Evolutionary conservation across 2,329 filamentous ascomycete genomes (phyloP).

Genomic region (Alternaria sp.): DNA sequence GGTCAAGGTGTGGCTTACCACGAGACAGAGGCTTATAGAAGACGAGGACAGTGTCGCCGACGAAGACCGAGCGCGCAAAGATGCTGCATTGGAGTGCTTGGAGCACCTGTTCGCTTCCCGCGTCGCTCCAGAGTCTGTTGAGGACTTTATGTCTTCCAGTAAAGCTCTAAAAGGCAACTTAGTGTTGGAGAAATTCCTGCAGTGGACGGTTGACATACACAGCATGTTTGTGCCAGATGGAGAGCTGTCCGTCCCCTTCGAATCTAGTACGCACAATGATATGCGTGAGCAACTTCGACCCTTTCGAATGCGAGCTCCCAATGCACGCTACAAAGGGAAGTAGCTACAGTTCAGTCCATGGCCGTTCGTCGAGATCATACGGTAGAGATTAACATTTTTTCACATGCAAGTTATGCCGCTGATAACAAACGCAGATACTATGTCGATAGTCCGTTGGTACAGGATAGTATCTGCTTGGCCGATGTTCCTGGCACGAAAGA

Average conservation of each 20-base stretch:
- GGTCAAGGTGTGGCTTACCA: constrained; percentile 8
- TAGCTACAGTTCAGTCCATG: constrained; percentile 28
- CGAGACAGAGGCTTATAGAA: constrained; percentile 4
- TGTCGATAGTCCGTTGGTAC: constrained; percentile 1
- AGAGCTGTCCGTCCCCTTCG: constrained; percentile 7
- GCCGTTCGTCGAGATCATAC: constrained; percentile 32
- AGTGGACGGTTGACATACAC: constrained; percentile 24
- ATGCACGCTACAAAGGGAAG: constrained; percentile 21
- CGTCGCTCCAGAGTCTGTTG: constrained; percentile 6
- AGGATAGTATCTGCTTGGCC: constrained; percentile 11
- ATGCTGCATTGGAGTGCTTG: constrained; percentile 12
- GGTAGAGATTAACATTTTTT: neutral
- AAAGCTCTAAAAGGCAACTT: constrained; percentile 1
- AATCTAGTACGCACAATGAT: constrained; percentile 12
- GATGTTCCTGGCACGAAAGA: constrained; percentile 31
- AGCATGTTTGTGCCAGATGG: constrained; percentile 8
- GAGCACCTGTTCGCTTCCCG: constrained; percentile 11
- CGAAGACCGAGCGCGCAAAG: constrained; percentile 2
- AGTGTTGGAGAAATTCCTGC: constrained; percentile 11
- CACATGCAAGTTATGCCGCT: neutral
- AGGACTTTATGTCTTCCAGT: constrained; percentile 19
- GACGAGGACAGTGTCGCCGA: constrained; percentile 16
- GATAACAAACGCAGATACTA: constrained; percentile 1
- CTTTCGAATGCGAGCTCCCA: constrained; percentile 17
- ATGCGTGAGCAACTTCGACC: constrained; percentile 23